Conservation (phyloP, 2,329 filamentous ascomycete species). For the Tolypocladium amazonense region DNA sequence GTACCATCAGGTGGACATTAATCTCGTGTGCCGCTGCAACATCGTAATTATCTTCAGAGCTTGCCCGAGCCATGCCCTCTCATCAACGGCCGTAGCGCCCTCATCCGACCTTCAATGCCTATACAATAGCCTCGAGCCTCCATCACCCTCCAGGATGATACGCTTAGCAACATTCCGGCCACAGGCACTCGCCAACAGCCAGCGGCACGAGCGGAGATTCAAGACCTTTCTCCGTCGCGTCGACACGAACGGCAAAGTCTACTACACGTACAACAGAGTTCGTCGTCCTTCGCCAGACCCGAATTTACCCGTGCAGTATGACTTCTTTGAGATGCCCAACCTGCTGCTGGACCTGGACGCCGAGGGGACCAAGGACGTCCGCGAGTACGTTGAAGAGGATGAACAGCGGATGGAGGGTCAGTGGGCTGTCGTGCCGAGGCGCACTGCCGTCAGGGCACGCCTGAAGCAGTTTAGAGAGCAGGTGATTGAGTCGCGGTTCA, state of each 20-base stretch:
- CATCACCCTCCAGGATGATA: constrained; percentile 7
- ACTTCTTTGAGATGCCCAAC: constrained; percentile 29
- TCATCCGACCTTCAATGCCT: background rate
- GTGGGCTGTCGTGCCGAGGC: constrained; percentile 16
- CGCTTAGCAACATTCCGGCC: constrained; percentile 4
- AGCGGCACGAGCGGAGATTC: constrained; percentile 2
- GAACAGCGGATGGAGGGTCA: constrained; percentile 18
- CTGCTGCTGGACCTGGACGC: constrained; percentile 43
- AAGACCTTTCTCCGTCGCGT: constrained; percentile 14
- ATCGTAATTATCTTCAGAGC: background rate
- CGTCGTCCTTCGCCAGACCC: constrained; percentile 1
- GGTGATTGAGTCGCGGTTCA: constrained; percentile 14
- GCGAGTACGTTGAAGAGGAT: constrained; percentile 24
- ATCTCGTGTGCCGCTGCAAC: background rate
- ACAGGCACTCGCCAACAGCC: constrained; percentile 3
- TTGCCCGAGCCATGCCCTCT: background rate
- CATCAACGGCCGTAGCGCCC: background rate
- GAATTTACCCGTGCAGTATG: constrained; percentile 6
- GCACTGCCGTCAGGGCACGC: constrained; percentile 12
- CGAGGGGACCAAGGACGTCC: constrained; percentile 31
- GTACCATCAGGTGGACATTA: background rate
- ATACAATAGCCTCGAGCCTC: background rate
- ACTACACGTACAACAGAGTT: constrained; percentile 17
- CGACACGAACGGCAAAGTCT: constrained; percentile 11
- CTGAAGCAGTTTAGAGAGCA: constrained; percentile 19